Evolutionary conservation across 2,329 filamentous ascomycete genomes (phyloP).

Genomic region (Coniochaeta hoffmannii): DNA sequence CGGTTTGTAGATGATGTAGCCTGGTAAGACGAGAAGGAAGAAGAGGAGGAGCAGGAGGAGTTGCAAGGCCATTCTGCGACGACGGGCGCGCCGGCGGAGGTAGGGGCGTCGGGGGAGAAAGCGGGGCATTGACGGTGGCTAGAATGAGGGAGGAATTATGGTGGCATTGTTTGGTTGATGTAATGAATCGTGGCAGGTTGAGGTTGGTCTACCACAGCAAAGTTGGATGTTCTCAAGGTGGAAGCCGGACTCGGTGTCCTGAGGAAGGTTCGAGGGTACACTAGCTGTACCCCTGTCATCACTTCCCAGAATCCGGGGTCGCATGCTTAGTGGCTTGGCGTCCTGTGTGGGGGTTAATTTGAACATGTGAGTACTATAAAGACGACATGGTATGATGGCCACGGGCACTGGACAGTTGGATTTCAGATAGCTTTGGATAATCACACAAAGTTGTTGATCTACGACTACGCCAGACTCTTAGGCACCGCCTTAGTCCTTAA

Average conservation of each 20-base stretch:
- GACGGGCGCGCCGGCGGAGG: constrained; percentile 48
- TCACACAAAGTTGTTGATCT: too few relatives aligned
- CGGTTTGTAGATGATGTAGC: constrained; percentile 76
- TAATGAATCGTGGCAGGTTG: background rate
- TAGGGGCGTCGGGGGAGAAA: constrained; percentile 45
- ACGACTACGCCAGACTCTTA: too few relatives aligned
- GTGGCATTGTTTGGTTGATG: background rate
- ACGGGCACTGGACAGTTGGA: too few relatives aligned
- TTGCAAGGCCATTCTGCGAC: constrained; percentile 50
- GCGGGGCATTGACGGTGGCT: background rate
- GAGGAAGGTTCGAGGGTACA: background rate
- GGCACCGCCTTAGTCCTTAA: too few relatives aligned
- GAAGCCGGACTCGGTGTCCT: background rate
- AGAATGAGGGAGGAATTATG: background rate
- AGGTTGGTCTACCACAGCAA: background rate
- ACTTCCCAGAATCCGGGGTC: background rate
- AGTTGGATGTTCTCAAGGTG: background rate
- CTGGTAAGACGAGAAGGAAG: constrained; percentile 28
- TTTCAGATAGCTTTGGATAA: too few relatives aligned
- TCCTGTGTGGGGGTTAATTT: background rate
- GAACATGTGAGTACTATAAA: too few relatives aligned
- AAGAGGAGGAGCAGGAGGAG: constrained; percentile 30
- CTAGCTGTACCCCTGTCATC: background rate
- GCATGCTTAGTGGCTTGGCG: background rate
- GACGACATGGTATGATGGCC: too few relatives aligned